Base-by-base conservation (phyloP, 345 rosid species). In the Pugionium dolabratum region DNA sequence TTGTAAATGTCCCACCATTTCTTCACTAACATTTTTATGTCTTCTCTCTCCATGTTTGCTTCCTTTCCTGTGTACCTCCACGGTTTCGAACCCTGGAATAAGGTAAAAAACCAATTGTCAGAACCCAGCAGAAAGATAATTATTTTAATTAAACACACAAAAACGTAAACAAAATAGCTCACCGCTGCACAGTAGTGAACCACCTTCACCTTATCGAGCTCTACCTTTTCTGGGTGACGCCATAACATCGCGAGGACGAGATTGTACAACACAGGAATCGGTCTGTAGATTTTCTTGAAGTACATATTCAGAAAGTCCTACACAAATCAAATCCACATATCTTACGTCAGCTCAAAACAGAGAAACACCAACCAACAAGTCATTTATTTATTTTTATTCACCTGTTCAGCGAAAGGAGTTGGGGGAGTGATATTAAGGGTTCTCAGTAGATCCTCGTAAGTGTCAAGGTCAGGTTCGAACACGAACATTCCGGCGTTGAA, bases 401-500 rank as follows among this genome's bases (percentile, higher is more conserved):
- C 96, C 95, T 91, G 98, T 79, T 93, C 98, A 1, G 96, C 98
- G 35, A 88, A 93, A 1, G 89, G 69, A 30, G 97, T 85, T 0
- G 97, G 84, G 31, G 83, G 64, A 36, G 86, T 88, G 55, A 81
- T 9, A 32, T 75, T 55, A 54, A 90, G 70, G 0, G 87, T 72
- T 5, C 43, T 66, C 11, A 87, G 44, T 9, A 91, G 79, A 61
- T 82, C 68, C 7, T 70, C 34, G 46, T 84, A 90, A 3, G 90
- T 83, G 1, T 29, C 37, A 0, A 83, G 79, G 29, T 75, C 70
- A 0, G 99, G 99, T 72, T 90, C 88, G 41, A 62, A 87, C 48
- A 94, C 59, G 47, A 88, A 83, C 99, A 90, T 94, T 45, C 96
- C 97, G 0, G 96, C 97, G 66, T 94, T 86, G 82, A 94, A 90